A percentile compares a stretch with the other conserved stretches of the same genome.
These are phyloP conservation scores for Geotrichum aggregatum DNA, from an alignment of 1,139 yeast genomes.

Conservation along the genomic window DNA sequence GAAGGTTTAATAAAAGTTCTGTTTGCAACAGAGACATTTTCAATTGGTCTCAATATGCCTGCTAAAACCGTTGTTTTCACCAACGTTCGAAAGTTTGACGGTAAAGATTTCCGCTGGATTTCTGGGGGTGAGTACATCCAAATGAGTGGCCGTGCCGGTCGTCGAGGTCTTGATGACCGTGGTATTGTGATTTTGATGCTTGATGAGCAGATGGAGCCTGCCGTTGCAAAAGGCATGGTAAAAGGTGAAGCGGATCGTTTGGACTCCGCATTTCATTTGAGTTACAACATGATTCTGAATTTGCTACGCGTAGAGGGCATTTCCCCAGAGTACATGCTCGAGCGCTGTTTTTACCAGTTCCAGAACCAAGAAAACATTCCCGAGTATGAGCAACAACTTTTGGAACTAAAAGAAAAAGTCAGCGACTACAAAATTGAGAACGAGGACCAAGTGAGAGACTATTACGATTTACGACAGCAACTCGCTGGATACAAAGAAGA, in stretches of 20 bases:
- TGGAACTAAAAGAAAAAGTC: conserved; percentile 49
- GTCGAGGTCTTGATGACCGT: conserved; percentile 98
- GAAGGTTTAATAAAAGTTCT: conserved; percentile 91
- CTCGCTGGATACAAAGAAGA: conserved; percentile 69
- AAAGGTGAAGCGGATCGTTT: conserved; percentile 96
- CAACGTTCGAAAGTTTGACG: conserved; percentile 97
- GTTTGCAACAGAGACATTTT: conserved; percentile 96
- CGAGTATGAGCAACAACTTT: conserved; percentile 61
- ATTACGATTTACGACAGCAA: conserved; percentile 74
- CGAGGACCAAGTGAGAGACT: conserved; percentile 69
- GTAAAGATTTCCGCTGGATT: conserved; percentile 95
- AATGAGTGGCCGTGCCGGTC: conserved; percentile 99
- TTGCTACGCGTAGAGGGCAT: conserved; percentile 96
- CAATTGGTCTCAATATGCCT: conserved; percentile 97
- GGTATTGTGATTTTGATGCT: conserved; percentile 99
- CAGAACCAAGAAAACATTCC: conserved; percentile 93
- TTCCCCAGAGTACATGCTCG: conserved; percentile 95
- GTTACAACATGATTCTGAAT: conserved; percentile 94
- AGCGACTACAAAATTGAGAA: conserved; percentile 60
- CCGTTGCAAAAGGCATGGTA: conserved; percentile 98
- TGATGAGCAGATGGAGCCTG: conserved; percentile 98
- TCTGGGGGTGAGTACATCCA: conserved; percentile 99
- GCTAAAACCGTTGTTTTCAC: conserved; percentile 98
- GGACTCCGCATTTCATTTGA: conserved; percentile 94
- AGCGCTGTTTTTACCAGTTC: conserved; percentile 88